Base-by-base conservation (phyloP, 495 filamentous ascomycete species). In the Podospora anserina region DNA sequence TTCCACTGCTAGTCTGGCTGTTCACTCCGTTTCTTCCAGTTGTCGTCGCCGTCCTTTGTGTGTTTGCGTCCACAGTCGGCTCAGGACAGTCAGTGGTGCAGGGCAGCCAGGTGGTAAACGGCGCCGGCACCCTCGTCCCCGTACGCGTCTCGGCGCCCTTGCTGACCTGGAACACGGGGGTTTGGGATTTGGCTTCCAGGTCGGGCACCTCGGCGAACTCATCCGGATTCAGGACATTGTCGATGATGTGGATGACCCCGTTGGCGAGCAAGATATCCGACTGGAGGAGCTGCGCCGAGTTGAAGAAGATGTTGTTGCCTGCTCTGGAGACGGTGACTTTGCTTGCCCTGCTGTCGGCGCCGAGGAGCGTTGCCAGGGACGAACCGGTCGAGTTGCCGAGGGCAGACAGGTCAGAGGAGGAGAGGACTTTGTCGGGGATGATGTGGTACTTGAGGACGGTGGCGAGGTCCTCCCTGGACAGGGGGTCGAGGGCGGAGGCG, bases 181-280 rank as follows among this genome's bases (percentile, higher is more conserved):
- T 72, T 57, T 86, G 80, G 0, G 78, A 75, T 1, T 78, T 75
- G 5, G 79, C 77, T 4, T 78, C 72, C 13, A 79, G 68, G 49
- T 82, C 75, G 1, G 87, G 84, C 2, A 70, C 67, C 5, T 78
- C 82, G 15, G 71, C 69, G 11, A 80, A 79, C 61, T 81, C 82
- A 60, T 83, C 77, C 20, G 87, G 88, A 79, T 88, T 89, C 64
- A 90, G 77, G 32, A 89, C 86, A 79, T 75, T 76, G 73, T 89
- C 85, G 69, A 90, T 85, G 44, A 89, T 80, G 74, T 91, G 89
- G 3, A 91, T 74, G 16, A 91, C 87, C 68, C 89, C 89, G 64
- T 89, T 90, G n/a, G 81, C 77, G 60, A 90, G 70, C 0, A 92
- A 81, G 27, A 91, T 80, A 71, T 91, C 84, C 1, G 85, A 71